phyloP scores from a whole-genome alignment of 306 rosid species.

The Pterocarpus santalinus region DNA sequence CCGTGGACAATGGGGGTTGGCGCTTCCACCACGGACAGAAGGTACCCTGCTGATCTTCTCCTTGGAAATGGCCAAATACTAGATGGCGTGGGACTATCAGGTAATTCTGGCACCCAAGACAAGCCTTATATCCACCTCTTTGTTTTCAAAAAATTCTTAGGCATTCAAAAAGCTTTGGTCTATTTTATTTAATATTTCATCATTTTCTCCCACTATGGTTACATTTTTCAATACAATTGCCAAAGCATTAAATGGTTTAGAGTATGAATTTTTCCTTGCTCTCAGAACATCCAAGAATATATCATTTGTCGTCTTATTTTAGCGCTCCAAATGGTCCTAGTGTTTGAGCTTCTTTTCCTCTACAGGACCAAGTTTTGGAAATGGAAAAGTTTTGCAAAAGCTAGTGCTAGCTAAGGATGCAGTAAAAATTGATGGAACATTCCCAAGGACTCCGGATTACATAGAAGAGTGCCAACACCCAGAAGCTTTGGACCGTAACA shows the following conservation, averaged over 20 bases:
- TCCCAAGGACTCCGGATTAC: conserved; percentile 56
- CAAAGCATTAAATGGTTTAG: too few relatives aligned
- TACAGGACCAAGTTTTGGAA: conserved; percentile 72
- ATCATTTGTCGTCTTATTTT: neutral
- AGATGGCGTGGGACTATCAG: conserved; percentile 72
- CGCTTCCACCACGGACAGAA: conserved; percentile 74
- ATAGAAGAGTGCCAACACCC: conserved; percentile 86
- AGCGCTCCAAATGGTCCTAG: conserved; percentile 2
- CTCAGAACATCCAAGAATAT: too few relatives aligned
- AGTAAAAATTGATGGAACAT: conserved; percentile 57
- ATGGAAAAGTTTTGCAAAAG: conserved; percentile 55
- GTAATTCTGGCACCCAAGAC: conserved; percentile 39
- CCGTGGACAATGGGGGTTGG: conserved; percentile 85
- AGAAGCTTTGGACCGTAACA: conserved; percentile 65
- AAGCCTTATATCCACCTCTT: neutral
- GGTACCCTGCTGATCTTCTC: conserved; percentile 58
- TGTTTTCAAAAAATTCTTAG: too few relatives aligned
- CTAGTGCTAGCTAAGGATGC: conserved; percentile 85
- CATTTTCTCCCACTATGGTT: too few relatives aligned
- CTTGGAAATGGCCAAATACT: conserved; percentile 71
- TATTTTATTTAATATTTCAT: too few relatives aligned
- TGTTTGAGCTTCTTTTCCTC: conserved; percentile 4
- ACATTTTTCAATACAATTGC: too few relatives aligned
- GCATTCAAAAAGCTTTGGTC: too few relatives aligned
- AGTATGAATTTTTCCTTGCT: too few relatives aligned